Base-by-base conservation (phyloP, 2,329 filamentous ascomycete genomes). In the Fusarium sp. region DNA sequence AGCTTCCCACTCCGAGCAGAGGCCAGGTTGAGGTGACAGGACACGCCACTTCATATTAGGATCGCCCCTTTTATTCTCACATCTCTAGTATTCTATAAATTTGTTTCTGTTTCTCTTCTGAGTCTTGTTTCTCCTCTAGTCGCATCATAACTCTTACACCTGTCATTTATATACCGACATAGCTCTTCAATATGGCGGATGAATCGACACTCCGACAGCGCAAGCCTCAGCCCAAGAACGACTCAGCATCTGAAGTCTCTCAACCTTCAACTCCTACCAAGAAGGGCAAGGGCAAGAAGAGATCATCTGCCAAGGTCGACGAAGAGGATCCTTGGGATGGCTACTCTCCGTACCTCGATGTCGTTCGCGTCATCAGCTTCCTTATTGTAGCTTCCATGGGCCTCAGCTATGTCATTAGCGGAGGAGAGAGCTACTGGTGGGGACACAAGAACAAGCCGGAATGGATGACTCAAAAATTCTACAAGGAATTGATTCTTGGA, bases 361-460 rank as follows among this genome's bases (percentile, higher is more conserved):
- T 92, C 54, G 79, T 93, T 62, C 90, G 92, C 33, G 84, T 94
- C 31, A 74, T 94, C 45, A 85, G 85, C 33, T 92, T 92, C 56
- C 78, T 94, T 15, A 70, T 91, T 34, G 71, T 92, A 42, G 86
- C 90, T 46, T 92, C 88, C 26, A 88, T 85, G 73, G 89, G 86
- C 18, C 82, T 94, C 56, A 94, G 91, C 80, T 95, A 94, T 79
- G 87, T 94, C 68, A 84, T 92, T 71, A 93, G 91, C 44, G 84
- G 85, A 65, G 91, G 91, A 65, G 87, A 92, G 76, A 90, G 87
- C 61, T 83, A 90, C 68, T 84, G 89, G 59, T 96, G 91, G 91
- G 89, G 83, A 67, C 79, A 85, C 76, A 81, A 82, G 84, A 70
- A 90, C 82, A 82, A 84, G 80, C 80, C 91, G 80, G 74, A 90